Percentiles rank a stretch among this genome's conserved stretches.
These are phyloP conservation scores for Phytophthora pisi DNA, from an alignment of 352 stramenopile genomes.

Conservation along the genomic window DNA sequence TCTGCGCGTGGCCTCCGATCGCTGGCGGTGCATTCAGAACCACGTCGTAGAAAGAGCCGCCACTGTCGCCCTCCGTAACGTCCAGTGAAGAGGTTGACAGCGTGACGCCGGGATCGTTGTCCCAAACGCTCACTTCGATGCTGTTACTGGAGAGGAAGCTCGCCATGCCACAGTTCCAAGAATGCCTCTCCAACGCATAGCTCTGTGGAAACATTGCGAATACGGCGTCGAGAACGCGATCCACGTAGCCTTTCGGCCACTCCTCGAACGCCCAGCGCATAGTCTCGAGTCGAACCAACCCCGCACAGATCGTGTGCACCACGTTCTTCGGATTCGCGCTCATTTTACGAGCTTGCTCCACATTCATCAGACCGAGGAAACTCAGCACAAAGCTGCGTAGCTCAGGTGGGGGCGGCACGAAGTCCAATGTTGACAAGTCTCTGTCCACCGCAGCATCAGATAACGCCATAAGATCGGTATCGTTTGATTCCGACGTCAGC, in stretches of 20 bases:
- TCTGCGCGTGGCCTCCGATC: constrained; percentile 10
- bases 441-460: constrained; percentile 3
- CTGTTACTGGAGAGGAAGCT: constrained; percentile 45
- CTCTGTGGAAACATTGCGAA: constrained; percentile 58
- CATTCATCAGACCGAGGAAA: constrained; percentile 69
- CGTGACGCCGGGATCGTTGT: constrained; percentile 79
- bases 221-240: constrained; percentile 45
- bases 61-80: constrained; percentile 39
- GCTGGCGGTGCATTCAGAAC: constrained; percentile 71
- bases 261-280: constrained; percentile 63
- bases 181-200: constrained; percentile 48
- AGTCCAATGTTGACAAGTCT: constrained; percentile 22
- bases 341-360: constrained; percentile 51
- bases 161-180: constrained; percentile 72
- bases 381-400: constrained; percentile 65
- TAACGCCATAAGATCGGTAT: constrained; percentile 24
- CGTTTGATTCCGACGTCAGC: constrained; percentile 31
- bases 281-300: constrained; percentile 59
- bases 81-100: constrained; percentile 45
- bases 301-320: constrained; percentile 55
- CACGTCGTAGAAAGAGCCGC: constrained; percentile 47
- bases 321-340: constrained; percentile 43
- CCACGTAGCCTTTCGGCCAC: constrained; percentile 59
- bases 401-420: constrained; percentile 43
- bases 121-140: constrained; percentile 73